phyloP scores from a whole-genome alignment of 108 stramenopile genomes.

The Seminavis robusta region DNA sequence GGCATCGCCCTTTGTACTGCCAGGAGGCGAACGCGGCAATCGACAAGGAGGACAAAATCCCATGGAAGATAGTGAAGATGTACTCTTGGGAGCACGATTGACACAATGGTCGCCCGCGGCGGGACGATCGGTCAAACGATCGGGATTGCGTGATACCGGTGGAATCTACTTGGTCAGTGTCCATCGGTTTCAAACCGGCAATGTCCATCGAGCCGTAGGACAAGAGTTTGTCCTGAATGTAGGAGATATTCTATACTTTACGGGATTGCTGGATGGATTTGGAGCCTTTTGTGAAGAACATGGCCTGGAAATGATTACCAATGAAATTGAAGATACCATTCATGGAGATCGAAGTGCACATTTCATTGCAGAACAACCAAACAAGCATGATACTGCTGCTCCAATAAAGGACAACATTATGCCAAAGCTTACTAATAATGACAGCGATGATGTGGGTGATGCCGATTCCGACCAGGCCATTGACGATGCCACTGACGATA shows the following conservation, averaged over 20 bases:
- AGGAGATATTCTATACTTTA: conserved; percentile 85
- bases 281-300: conserved; percentile 79
- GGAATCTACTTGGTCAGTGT: conserved; percentile 82
- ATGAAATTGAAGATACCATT: conserved; percentile 26
- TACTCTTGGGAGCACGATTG: conserved; percentile 71
- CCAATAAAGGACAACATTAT: too few relatives aligned
- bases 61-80: conserved; percentile 40
- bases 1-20: conserved; percentile 59
- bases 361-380: too few relatives aligned
- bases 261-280: conserved; percentile 79
- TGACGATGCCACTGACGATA: too few relatives aligned
- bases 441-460: too few relatives aligned
- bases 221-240: conserved; percentile 83
- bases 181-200: conserved; percentile 76
- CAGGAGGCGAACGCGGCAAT: conserved; percentile 36
- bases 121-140: conserved; percentile 66
- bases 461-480: too few relatives aligned
- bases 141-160: conserved; percentile 76
- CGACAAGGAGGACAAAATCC: conserved; percentile 10
- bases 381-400: too few relatives aligned
- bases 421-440: too few relatives aligned
- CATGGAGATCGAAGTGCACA: too few relatives aligned
- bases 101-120: conserved; percentile 77
- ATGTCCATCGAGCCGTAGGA: conserved; percentile 84
- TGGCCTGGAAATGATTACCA: conserved; percentile 81